phyloP scores from a whole-genome alignment of 2,329 filamentous ascomycete genomes.

The Paraconiothyrium sp. region DNA sequence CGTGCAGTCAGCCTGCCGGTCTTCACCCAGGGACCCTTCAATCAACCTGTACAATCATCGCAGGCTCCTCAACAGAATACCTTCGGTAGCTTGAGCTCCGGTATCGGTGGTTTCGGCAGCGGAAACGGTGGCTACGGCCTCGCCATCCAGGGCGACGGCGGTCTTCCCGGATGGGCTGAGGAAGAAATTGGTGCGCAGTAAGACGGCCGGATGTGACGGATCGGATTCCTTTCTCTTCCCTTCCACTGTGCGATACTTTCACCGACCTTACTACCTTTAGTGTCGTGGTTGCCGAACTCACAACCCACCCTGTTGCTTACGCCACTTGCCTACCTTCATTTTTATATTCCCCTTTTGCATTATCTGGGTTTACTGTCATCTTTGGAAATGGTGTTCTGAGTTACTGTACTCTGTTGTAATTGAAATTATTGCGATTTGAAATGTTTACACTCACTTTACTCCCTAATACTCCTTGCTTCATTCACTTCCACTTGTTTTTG shows the following conservation, averaged over 20 bases:
- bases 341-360: slow-evolving; percentile 32
- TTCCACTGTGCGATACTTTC: slow-evolving; percentile 47
- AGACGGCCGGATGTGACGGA: slow-evolving; percentile 6
- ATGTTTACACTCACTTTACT: slow-evolving; percentile 12
- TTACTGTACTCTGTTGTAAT: slow-evolving; percentile 15
- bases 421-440: slow-evolving; percentile 12
- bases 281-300: slow-evolving; percentile 1
- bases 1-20: slow-evolving; percentile 89
- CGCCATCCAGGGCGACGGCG: slow-evolving; percentile 66
- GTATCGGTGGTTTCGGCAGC: slow-evolving; percentile 65
- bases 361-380: slow-evolving; percentile 22
- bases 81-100: slow-evolving; percentile 68
- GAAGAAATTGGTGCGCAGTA: slow-evolving; percentile 68
- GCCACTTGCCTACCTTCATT: slow-evolving; percentile 15
- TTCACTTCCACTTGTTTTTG: neutral
- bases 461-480: slow-evolving; percentile 8
- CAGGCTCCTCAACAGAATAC: slow-evolving; percentile 55
- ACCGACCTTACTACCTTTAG: slow-evolving; percentile 13
- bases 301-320: slow-evolving; percentile 7
- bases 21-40: slow-evolving; percentile 69
- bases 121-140: slow-evolving; percentile 66
- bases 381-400: slow-evolving; percentile 13
- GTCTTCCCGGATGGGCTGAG: slow-evolving; percentile 70
- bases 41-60: slow-evolving; percentile 50
- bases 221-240: slow-evolving; percentile 27